phyloP scores from a whole-genome alignment of 306 rosid species.

The Rosa persica region DNA sequence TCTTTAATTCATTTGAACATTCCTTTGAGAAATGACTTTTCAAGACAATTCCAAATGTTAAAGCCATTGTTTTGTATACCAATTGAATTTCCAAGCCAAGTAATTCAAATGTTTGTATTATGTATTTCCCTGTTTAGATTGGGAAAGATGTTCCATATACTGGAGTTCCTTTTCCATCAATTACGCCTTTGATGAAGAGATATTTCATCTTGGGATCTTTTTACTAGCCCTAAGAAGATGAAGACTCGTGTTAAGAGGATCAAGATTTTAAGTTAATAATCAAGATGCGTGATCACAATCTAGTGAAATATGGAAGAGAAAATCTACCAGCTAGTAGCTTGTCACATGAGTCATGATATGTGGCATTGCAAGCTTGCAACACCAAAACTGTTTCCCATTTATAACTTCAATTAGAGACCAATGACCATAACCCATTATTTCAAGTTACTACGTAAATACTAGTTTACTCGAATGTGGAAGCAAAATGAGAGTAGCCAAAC shows the following conservation, averaged over 20 bases:
- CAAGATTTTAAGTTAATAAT: not conserved
- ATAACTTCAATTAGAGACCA: not conserved
- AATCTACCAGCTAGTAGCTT: not conserved
- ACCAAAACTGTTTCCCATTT: not conserved
- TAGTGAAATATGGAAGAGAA: not conserved
- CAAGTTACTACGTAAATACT: not conserved
- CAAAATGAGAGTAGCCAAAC: not conserved
- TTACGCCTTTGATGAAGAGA: not conserved
- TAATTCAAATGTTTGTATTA: not conserved
- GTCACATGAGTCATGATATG: not conserved
- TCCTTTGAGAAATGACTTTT: not conserved
- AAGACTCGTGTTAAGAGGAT: too few species aligned
- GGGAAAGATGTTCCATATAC: not conserved
- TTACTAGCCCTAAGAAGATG: too few species aligned
- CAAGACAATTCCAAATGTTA: not conserved
- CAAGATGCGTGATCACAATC: not conserved
- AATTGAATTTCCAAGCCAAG: not conserved
- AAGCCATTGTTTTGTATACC: not conserved
- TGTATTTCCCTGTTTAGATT: not conserved
- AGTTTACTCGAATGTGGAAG: not conserved
- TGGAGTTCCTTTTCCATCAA: not conserved
- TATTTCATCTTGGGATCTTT: not conserved
- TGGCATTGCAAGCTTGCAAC: not conserved
- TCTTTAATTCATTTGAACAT: not conserved
- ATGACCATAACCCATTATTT: not conserved